Conservation (phyloP, 2,329 filamentous ascomycete genomes). For the Fusarium praegraminearum region DNA sequence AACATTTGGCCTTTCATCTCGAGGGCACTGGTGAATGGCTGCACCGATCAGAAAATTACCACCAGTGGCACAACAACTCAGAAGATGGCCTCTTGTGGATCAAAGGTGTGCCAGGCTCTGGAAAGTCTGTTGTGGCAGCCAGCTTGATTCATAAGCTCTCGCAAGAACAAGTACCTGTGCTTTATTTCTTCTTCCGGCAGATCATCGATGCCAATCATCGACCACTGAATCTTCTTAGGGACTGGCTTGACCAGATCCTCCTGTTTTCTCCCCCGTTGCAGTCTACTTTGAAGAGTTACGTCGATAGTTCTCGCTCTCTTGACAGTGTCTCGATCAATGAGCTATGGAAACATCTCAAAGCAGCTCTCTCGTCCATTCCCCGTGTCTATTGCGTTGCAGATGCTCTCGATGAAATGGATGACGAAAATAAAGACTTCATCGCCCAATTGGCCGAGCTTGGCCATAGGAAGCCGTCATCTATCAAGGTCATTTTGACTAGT, state of each 20-base stretch:
- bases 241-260: conserved; percentile 54
- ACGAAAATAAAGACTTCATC: conserved; percentile 51
- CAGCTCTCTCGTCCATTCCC: conserved; percentile 41
- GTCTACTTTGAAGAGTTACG: conserved; percentile 34
- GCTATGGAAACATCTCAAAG: conserved; percentile 50
- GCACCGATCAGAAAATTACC: conserved; percentile 7
- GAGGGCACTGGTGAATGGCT: conserved; percentile 35
- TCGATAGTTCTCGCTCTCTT: conserved; percentile 9
- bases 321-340: conserved; percentile 33
- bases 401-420: conserved; percentile 62
- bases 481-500: conserved; percentile 61
- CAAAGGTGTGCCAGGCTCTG: conserved; percentile 55
- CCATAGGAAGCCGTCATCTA: conserved; percentile 45
- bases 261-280: conserved; percentile 50
- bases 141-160: conserved; percentile 39
- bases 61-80: conserved; percentile 16
- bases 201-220: conserved; percentile 55
- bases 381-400: conserved; percentile 56
- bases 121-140: conserved; percentile 54
- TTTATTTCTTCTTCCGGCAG: conserved; percentile 57
- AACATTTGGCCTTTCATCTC: conserved; percentile 32
- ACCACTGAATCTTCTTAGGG: conserved; percentile 49
- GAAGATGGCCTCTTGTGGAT: conserved; percentile 42
- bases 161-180: conserved; percentile 44
- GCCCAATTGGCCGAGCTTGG: conserved; percentile 51